Evolutionary conservation across 2,329 filamentous ascomycete species (phyloP).

Genomic region (Claviceps sp.): DNA sequence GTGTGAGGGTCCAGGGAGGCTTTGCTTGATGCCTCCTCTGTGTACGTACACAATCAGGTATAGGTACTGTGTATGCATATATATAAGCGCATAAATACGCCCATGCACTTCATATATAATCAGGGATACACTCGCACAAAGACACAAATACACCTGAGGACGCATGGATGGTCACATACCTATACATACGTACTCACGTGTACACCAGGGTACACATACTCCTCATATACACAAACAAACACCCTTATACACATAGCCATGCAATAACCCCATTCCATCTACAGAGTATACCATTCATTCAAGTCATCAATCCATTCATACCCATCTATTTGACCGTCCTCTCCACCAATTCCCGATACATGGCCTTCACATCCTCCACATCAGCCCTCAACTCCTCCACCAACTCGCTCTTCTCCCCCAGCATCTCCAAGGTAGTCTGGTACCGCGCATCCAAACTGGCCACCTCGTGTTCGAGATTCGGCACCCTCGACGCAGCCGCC

Average conservation of each 20-base stretch:
- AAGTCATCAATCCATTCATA: neutral
- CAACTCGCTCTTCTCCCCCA: conserved; percentile 92
- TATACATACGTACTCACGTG: too few species aligned
- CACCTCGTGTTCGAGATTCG: conserved; percentile 55
- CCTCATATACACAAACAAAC: too few species aligned
- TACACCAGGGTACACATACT: too few species aligned
- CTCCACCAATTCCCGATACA: conserved; percentile 88
- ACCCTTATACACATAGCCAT: too few species aligned
- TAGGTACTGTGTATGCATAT: too few species aligned
- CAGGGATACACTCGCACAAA: too few species aligned
- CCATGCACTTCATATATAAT: too few species aligned
- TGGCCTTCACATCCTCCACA: conserved; percentile 84
- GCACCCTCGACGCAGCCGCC: conserved; percentile 43
- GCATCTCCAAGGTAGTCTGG: conserved; percentile 81
- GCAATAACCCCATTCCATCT: too few species aligned
- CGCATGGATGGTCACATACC: too few species aligned
- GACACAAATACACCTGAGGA: too few species aligned
- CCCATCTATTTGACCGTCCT: conserved; percentile 53
- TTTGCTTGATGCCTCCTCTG: neutral
- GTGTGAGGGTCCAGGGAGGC: conserved; percentile 7
- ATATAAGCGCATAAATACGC: too few species aligned
- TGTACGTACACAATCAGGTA: neutral
- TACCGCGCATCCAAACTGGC: conserved; percentile 62
- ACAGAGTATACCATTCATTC: too few species aligned
- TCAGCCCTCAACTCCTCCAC: conserved; percentile 85